A percentile compares a stretch with the other conserved stretches of the same genome.
These are phyloP conservation scores for Pilaira anomala DNA, from an alignment of 192 early-diverging fungal species.

Conservation along the genomic window DNA sequence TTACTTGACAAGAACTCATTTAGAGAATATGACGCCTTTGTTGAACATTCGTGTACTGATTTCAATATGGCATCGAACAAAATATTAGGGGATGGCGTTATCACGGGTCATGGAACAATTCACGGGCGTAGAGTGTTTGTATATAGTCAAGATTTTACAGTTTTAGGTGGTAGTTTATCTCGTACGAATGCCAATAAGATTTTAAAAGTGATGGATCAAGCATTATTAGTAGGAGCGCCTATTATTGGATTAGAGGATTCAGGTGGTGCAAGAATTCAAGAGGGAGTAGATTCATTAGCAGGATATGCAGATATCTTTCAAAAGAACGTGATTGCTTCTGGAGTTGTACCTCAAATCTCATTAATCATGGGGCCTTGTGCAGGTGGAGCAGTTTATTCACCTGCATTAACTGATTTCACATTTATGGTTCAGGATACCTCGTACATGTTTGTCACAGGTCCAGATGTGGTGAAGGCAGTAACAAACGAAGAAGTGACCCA, in stretches of 20 bases:
- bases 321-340: constrained; percentile 88
- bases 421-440: constrained; percentile 97
- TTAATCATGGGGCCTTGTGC: constrained; percentile 98
- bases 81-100: constrained; percentile 92
- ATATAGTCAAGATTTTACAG: constrained; percentile 93
- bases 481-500: constrained; percentile 93
- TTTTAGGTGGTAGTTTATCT: constrained; percentile 87
- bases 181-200: constrained; percentile 89
- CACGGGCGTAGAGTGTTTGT: constrained; percentile 88
- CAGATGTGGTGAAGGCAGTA: constrained; percentile 94
- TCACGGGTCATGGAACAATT: constrained; percentile 94
- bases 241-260: constrained; percentile 96
- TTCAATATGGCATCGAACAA: constrained; percentile 81
- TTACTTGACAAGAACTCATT: constrained; percentile 83
- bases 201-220: constrained; percentile 93
- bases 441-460: constrained; percentile 95
- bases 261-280: constrained; percentile 96
- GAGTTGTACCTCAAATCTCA: constrained; percentile 94
- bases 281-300: constrained; percentile 93
- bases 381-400: constrained; percentile 96
- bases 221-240: constrained; percentile 88
- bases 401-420: constrained; percentile 94
- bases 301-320: constrained; percentile 98
- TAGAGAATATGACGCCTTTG: constrained; percentile 90
- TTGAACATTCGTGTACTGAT: constrained; percentile 90